Evolutionary conservation across 176 grass and related monocot species (phyloP).

Genomic region (Pontederia crassipes): DNA sequence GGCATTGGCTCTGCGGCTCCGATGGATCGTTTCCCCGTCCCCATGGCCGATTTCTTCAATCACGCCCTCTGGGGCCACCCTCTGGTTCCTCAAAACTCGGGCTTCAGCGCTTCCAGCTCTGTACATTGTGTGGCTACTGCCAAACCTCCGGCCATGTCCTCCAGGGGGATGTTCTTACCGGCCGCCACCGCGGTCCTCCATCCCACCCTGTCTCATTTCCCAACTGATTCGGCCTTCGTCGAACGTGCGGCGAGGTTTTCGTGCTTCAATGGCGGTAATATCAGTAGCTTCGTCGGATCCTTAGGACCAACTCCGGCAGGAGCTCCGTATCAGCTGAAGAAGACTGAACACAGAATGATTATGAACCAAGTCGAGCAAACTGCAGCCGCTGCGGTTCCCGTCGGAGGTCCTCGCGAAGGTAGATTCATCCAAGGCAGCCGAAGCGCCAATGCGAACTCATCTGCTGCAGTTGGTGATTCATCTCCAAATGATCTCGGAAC

Average conservation of each 20-base stretch:
- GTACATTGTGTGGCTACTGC: neutral
- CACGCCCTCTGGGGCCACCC: conserved; percentile 8
- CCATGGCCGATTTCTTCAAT: neutral
- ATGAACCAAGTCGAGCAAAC: neutral
- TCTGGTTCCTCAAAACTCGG: neutral
- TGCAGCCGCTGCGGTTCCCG: neutral
- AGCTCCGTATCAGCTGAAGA: neutral
- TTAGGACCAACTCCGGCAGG: neutral
- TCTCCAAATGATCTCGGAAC: conserved; percentile 11
- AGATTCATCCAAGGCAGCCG: neutral
- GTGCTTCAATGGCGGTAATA: conserved; percentile 3
- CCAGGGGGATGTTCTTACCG: conserved; percentile 6
- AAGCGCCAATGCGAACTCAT: neutral
- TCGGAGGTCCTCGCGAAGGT: neutral
- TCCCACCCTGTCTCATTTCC: conserved; percentile 3
- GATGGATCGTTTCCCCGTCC: neutral
- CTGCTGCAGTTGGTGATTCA: conserved; percentile 8
- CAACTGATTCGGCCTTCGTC: conserved; percentile 6
- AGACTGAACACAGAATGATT: neutral
- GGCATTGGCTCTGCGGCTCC: neutral
- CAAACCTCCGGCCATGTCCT: conserved; percentile 3
- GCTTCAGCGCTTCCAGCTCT: neutral
- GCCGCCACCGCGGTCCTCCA: neutral
- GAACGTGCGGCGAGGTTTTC: conserved; percentile 21
- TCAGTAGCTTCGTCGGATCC: neutral